These are phyloP conservation scores for Lycium ferocissimum DNA, from an alignment of 257 asterid genomes.

Conservation along the genomic window DNA sequence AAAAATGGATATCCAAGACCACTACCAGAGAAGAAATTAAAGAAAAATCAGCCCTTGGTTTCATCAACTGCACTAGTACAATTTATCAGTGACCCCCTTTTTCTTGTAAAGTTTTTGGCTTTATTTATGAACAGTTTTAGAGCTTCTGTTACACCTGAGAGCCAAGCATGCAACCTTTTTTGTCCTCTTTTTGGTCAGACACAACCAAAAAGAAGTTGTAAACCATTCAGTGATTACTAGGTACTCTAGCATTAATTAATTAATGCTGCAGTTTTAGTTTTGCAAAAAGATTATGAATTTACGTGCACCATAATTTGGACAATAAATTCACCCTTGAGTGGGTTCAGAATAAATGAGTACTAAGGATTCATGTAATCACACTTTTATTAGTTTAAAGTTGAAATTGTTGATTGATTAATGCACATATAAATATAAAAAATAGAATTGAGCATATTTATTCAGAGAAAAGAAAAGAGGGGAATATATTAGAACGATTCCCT, in stretches of 20 bases:
- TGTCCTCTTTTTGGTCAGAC: slow-evolving; percentile 29
- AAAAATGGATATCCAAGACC: neutral
- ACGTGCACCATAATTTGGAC: neutral
- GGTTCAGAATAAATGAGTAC: too few species aligned
- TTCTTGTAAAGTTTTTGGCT: slow-evolving; percentile 13
- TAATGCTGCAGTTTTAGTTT: neutral
- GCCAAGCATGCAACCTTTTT: slow-evolving; percentile 19
- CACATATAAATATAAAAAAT: neutral
- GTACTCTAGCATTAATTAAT: neutral
- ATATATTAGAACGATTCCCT: neutral
- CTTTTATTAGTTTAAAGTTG: neutral
- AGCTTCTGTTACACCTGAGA: slow-evolving; percentile 19
- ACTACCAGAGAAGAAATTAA: neutral
- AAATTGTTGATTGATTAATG: neutral
- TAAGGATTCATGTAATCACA: neutral
- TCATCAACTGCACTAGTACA: neutral
- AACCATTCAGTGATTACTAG: slow-evolving; percentile 3
- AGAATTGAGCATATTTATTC: too few species aligned
- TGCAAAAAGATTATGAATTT: neutral
- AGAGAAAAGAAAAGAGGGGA: neutral
- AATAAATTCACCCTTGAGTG: neutral
- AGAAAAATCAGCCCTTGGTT: neutral
- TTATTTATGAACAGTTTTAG: neutral
- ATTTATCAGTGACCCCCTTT: neutral
- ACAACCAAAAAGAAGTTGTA: neutral